Evolutionary conservation across 225 moss, liverwort and hornwort genomes (phyloP).

Genomic region (Thuidium tamariscinum): DNA sequence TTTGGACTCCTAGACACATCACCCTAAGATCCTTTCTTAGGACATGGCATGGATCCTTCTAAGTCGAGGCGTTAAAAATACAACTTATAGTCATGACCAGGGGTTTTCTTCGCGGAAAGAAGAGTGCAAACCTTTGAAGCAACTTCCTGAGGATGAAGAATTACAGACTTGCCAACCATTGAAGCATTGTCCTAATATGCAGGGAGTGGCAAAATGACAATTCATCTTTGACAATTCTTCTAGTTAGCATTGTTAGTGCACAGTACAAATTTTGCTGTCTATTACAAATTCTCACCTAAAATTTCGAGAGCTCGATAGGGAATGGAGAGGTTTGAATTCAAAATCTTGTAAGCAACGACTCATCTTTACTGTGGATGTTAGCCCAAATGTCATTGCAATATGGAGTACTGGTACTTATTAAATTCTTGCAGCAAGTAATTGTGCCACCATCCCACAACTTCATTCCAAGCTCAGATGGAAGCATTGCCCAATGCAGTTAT

Average conservation of each 20-base stretch:
- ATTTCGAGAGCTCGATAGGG: neutral
- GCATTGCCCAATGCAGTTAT: neutral
- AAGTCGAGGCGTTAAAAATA: neutral
- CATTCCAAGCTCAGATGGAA: neutral
- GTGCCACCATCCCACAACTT: neutral
- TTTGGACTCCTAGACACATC: neutral
- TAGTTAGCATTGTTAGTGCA: neutral
- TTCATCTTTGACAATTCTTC: no score
- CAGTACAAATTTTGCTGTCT: neutral
- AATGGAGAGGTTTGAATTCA: neutral
- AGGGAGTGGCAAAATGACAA: neutral
- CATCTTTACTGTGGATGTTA: neutral
- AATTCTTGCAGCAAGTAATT: neutral
- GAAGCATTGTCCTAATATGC: neutral
- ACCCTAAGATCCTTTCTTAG: neutral
- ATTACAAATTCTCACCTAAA: neutral
- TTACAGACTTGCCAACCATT: neutral
- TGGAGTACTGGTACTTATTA: neutral
- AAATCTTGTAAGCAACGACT: neutral
- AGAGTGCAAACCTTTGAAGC: neutral
- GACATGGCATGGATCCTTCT: neutral
- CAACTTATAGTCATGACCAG: neutral
- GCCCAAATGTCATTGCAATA: neutral
- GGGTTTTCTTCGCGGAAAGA: neutral
- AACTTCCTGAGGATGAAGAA: neutral